Evolutionary conservation across 2,329 filamentous ascomycete genomes (phyloP), one percentile per base, ranked within the genome.

Genomic region (Magnaporthiopsis incrustans): DNA sequence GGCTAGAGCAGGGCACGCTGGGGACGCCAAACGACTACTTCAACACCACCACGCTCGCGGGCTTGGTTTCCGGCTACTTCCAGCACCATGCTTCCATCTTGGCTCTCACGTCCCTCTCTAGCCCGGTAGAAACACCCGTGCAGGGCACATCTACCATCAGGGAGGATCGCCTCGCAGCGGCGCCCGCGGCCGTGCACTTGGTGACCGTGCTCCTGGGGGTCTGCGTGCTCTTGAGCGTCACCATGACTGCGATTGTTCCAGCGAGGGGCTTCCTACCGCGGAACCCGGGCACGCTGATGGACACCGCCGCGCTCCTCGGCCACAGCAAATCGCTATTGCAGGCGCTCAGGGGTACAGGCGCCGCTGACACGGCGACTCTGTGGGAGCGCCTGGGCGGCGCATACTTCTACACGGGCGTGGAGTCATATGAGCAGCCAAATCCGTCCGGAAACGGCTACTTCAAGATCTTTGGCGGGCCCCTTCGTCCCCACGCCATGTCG

Each of bases 311-410:
- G 2, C 69, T 78, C 15, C 67, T 77, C 3, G 71, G 73, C 2
- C 74, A 77, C 44, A 77, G 76, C 60, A 71, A 71, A 4, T 65
- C 71, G 8, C 68, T 78, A 1, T 70, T 77, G 1, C 73, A 76
- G 60, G 70, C 70, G 1, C 70, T 77, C 1, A 70, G 70, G 10
- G 75, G 74, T 2, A 70, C 74, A 15, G 75, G 76, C 5, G 74
- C 73, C 12, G 74, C 71, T 18, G 70, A 73, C 56, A 66, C 66
- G 11, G 66, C 67, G 3, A 69, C 68, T 1, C 65, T 78, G 1
- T 67, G 67, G 4, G 66, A 70, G 32, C 70, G 70, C 15, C 67
- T 78, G 1, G 64, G 67, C 0, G 70, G 69, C 1, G 70, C 69
- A 6, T 63, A 68, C 0, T 78, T 73, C 58, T 73, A 71, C 14